These are phyloP conservation scores for Thalassia testudinum DNA, from an alignment of 116 monocot genomes.

Conservation along the genomic window DNA sequence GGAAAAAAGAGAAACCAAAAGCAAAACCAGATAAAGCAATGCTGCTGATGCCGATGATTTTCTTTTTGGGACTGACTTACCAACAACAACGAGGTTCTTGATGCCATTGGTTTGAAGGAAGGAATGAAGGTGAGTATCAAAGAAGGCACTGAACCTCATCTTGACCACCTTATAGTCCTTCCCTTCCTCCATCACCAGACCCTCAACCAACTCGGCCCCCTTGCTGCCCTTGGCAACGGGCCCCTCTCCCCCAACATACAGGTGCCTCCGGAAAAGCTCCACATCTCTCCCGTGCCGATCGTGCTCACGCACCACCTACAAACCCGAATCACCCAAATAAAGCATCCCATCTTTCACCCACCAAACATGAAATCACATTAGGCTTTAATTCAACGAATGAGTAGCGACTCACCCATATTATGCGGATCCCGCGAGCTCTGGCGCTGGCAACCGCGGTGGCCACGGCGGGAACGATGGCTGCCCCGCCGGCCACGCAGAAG, in stretches of 20 bases:
- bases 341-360: no score
- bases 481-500: slow-evolving; percentile 43
- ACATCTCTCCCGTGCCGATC: slow-evolving; percentile 81
- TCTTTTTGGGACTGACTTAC: slow-evolving; percentile 41
- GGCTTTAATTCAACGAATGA: background rate
- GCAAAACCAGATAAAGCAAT: no score
- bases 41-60: no score
- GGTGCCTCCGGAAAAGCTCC: slow-evolving; percentile 67
- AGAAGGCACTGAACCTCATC: slow-evolving; percentile 94
- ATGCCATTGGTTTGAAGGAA: slow-evolving; percentile 56
- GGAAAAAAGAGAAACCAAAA: no score
- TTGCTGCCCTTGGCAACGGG: slow-evolving; percentile 44
- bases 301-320: slow-evolving; percentile 90
- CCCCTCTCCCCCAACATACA: slow-evolving; percentile 54
- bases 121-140: slow-evolving; percentile 68
- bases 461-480: slow-evolving; percentile 49
- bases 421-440: slow-evolving; percentile 46
- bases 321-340: background rate
- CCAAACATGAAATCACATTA: background rate
- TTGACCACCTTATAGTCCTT: slow-evolving; percentile 86
- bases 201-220: slow-evolving; percentile 74
- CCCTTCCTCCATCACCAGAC: slow-evolving; percentile 44
- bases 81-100: slow-evolving; percentile 65
- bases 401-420: slow-evolving; percentile 51
- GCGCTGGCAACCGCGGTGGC: slow-evolving; percentile 51